Evolutionary conservation across 1,284 basidiomycete genomes (phyloP).

Genomic region (Moesziomyces sp.): DNA sequence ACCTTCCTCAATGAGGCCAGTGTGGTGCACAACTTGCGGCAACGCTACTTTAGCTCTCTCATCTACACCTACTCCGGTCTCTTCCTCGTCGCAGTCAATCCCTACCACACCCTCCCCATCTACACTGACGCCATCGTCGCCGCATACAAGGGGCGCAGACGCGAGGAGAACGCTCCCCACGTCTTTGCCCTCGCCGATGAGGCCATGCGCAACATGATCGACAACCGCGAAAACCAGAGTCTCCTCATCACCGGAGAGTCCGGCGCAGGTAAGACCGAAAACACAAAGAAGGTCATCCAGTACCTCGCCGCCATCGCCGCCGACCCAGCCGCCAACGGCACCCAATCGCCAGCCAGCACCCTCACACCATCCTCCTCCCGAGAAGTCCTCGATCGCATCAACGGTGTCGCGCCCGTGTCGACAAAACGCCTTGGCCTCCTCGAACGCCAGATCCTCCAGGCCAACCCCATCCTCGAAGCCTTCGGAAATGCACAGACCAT

Average conservation of each 20-base stretch:
- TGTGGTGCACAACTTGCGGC: constrained; percentile 93
- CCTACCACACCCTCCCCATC: constrained; percentile 90
- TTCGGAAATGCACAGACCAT: constrained; percentile 99
- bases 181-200: constrained; percentile 97
- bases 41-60: constrained; percentile 86
- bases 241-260: constrained; percentile 99
- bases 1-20: constrained; percentile 98
- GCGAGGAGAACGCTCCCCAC: constrained; percentile 96
- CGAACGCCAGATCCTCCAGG: constrained; percentile 95
- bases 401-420: constrained; percentile 50
- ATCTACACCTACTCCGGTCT: constrained; percentile 89
- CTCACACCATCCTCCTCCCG: constrained; percentile 51
- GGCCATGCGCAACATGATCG: constrained; percentile 98
- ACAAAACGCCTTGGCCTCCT: constrained; percentile 78
- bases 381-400: constrained; percentile 58
- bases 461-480: constrained; percentile 96
- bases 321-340: constrained; percentile 43
- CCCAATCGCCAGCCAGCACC: constrained; percentile 42
- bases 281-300: constrained; percentile 99
- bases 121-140: constrained; percentile 92
- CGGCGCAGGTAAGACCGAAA: constrained; percentile 98
- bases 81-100: constrained; percentile 98
- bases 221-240: constrained; percentile 95
- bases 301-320: constrained; percentile 97
- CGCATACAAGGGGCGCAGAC: constrained; percentile 89